phyloP scores from a whole-genome alignment of 1,139 yeast species.

The Meyerozyma smithsonii region DNA sequence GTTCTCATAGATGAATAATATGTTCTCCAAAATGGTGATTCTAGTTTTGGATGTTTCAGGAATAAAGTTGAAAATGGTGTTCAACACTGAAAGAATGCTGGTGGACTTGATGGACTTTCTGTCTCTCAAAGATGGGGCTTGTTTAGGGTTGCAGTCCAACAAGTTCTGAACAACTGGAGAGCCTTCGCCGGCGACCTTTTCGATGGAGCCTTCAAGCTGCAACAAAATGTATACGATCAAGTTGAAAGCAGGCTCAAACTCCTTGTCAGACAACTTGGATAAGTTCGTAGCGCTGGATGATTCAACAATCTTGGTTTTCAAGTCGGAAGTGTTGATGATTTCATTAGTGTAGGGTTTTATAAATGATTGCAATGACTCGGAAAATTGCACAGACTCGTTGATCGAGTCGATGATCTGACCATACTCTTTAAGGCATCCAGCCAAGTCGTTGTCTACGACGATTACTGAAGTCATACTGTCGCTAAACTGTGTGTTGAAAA shows the following conservation, averaged over 20 bases:
- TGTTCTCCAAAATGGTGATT: slow-evolving; percentile 27
- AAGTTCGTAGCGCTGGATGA: slow-evolving; percentile 19
- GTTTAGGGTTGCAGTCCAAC: slow-evolving; percentile 30
- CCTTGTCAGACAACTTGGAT: slow-evolving; percentile 37
- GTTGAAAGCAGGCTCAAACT: slow-evolving; percentile 44
- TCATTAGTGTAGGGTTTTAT: slow-evolving; percentile 21
- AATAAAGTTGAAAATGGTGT: slow-evolving; percentile 41
- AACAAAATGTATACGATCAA: slow-evolving; percentile 34
- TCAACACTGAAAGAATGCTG: slow-evolving; percentile 39
- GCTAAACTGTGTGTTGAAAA: background rate
- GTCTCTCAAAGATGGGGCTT: slow-evolving; percentile 43
- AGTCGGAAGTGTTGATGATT: slow-evolving; percentile 24
- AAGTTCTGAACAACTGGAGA: slow-evolving; percentile 29
- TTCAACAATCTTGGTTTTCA: slow-evolving; percentile 24
- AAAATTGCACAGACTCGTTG: slow-evolving; percentile 23
- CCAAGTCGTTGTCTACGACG: slow-evolving; percentile 43
- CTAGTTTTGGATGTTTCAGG: slow-evolving; percentile 32
- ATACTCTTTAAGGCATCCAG: slow-evolving; percentile 39
- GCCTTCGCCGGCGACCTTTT: slow-evolving; percentile 23
- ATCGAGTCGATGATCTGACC: slow-evolving; percentile 35
- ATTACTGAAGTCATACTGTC: slow-evolving; percentile 40
- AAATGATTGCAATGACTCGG: slow-evolving; percentile 22
- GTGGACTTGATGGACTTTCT: slow-evolving; percentile 43
- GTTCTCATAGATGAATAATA: slow-evolving; percentile 28
- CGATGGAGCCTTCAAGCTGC: slow-evolving; percentile 26